Conservation (phyloP, 2,329 filamentous ascomycete species). For the Colletotrichum sp. region DNA sequence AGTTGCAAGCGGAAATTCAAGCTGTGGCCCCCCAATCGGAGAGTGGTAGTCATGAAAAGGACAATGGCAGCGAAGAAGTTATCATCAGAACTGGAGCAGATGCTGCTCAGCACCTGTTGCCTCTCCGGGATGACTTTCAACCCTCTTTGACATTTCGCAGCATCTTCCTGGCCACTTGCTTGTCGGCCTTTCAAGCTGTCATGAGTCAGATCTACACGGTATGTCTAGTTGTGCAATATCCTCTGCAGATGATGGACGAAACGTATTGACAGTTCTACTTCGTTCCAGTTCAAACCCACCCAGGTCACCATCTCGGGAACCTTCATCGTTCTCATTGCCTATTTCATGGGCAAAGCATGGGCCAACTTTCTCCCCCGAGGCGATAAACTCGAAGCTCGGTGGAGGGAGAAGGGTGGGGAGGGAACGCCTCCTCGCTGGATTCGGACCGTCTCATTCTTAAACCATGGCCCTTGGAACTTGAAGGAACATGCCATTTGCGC, state of each 20-base stretch:
- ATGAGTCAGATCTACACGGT: conserved; percentile 62
- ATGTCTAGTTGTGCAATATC: conserved; percentile 20
- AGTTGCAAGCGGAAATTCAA: conserved; percentile 26
- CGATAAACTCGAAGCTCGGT: conserved; percentile 51
- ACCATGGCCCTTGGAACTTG: conserved; percentile 55
- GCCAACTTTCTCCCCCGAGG: conserved; percentile 54
- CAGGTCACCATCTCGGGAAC: conserved; percentile 52
- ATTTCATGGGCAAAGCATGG: conserved; percentile 57
- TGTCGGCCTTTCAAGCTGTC: conserved; percentile 58
- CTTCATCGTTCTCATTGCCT: conserved; percentile 62
- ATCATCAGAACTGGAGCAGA: conserved; percentile 59
- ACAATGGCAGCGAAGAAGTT: conserved; percentile 38
- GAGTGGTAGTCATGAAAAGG: conserved; percentile 11
- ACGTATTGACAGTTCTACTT: not conserved
- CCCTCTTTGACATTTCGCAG: conserved; percentile 57
- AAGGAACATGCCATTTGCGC: conserved; percentile 62
- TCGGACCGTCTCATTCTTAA: conserved; percentile 47
- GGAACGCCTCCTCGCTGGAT: conserved; percentile 49
- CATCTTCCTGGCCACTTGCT: conserved; percentile 51
- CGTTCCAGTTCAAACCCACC: conserved; percentile 57
- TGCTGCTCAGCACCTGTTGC: conserved; percentile 52
- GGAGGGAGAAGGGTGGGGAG: conserved; percentile 45
- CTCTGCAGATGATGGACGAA: not conserved
- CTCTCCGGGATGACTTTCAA: conserved; percentile 59
- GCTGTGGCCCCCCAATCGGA: conserved; percentile 16